These are phyloP conservation scores for Zychaea mexicana DNA, from an alignment of 371 early-diverging fungal species.

Conservation along the genomic window DNA sequence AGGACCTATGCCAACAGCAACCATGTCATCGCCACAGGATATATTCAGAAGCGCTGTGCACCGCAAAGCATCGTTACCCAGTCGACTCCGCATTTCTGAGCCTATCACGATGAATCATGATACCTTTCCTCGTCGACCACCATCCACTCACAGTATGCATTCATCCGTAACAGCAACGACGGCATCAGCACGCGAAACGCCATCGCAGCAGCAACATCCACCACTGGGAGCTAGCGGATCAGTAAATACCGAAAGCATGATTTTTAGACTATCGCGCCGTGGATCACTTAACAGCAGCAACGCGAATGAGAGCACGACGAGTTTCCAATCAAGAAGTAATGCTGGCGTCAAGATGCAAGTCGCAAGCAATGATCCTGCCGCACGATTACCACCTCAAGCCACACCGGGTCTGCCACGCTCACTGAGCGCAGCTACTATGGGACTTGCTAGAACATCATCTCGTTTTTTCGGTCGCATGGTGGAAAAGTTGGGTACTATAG, in stretches of 20 bases:
- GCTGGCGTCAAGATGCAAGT: background rate
- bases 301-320: background rate
- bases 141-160: background rate
- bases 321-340: background rate
- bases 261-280: slow-evolving; percentile 9
- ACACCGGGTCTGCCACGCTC: slow-evolving; percentile 12
- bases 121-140: background rate
- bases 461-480: slow-evolving; percentile 17
- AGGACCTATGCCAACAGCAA: background rate
- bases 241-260: slow-evolving; percentile 13
- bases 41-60: slow-evolving; percentile 9
- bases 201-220: slow-evolving; percentile 4
- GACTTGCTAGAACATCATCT: slow-evolving; percentile 14
- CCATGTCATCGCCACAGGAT: background rate
- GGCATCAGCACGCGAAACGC: background rate
- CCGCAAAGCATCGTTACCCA: slow-evolving; percentile 18
- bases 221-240: background rate
- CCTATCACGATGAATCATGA: background rate
- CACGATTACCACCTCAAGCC: slow-evolving; percentile 1
- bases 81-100: slow-evolving; percentile 14
- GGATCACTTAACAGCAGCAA: slow-evolving; percentile 3
- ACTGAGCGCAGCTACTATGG: slow-evolving; percentile 15
- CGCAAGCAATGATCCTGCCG: background rate
- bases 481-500: slow-evolving; percentile 12
- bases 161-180: background rate